phyloP scores from a whole-genome alignment of 23 red algal genomes.

The Cyanidium caldarium region DNA sequence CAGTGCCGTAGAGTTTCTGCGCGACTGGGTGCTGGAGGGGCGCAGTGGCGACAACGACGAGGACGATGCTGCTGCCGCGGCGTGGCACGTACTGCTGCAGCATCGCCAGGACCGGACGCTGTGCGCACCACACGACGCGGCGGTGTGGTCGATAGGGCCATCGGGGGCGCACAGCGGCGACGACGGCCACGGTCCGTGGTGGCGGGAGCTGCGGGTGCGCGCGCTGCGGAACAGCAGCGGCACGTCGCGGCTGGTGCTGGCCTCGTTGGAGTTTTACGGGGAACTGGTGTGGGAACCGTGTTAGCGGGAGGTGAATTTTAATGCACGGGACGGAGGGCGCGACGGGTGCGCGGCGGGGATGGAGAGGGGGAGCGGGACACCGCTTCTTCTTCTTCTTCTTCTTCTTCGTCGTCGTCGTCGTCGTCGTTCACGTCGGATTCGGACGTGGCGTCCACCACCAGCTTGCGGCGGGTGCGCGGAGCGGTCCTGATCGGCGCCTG shows the following conservation, averaged over 20 bases:
- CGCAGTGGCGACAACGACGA: not conserved
- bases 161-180: not conserved
- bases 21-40: not conserved
- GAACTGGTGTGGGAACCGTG: not conserved
- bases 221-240: not conserved
- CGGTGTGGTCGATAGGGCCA: not conserved
- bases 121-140: not conserved
- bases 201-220: not conserved
- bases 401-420: too few species aligned
- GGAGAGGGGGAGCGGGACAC: too few species aligned
- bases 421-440: too few species aligned
- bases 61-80: not conserved
- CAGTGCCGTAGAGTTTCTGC: not conserved
- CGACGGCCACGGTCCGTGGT: not conserved
- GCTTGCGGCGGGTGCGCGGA: too few species aligned
- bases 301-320: too few species aligned
- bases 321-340: too few species aligned
- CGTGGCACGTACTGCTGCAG: not conserved
- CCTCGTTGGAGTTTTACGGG: slow-evolving; percentile 5
- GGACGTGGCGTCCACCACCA: too few species aligned
- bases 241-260: not conserved
- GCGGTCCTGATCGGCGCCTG: too few species aligned
- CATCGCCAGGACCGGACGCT: not conserved
- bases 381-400: too few species aligned
- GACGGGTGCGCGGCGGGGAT: too few species aligned